Evolutionary conservation across 2,329 filamentous ascomycete genomes (phyloP).

Genomic region (Clonostachys rosea): DNA sequence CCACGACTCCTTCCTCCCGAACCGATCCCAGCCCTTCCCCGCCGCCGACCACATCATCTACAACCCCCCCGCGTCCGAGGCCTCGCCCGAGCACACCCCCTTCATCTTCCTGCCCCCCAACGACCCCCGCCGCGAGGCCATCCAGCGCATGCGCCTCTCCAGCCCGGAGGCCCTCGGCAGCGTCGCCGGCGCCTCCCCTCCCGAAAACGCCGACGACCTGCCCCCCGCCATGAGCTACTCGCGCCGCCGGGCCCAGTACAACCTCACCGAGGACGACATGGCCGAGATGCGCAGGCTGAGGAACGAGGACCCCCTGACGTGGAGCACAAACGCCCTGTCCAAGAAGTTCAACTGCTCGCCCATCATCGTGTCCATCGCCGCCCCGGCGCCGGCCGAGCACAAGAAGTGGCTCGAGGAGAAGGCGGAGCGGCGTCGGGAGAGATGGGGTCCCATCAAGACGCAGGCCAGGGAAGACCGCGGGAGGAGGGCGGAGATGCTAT

Average conservation of each 20-base stretch:
- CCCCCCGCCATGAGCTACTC: conserved; percentile 27
- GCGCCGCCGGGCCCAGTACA: conserved; percentile 34
- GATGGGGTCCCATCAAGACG: conserved; percentile 52
- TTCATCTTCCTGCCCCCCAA: conserved; percentile 58
- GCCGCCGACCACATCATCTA: conserved; percentile 42
- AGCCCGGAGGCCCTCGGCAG: conserved; percentile 1
- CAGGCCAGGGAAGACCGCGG: conserved; percentile 50
- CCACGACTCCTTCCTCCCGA: conserved; percentile 53
- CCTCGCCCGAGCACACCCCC: conserved; percentile 60
- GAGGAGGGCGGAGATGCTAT: conserved; percentile 48
- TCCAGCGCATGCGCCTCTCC: conserved; percentile 38
- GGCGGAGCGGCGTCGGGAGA: conserved; percentile 41
- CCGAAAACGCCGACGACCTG: conserved; percentile 14
- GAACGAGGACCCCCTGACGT: conserved; percentile 43
- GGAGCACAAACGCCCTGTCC: conserved; percentile 50
- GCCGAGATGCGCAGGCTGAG: conserved; percentile 55
- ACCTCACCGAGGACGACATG: conserved; percentile 51
- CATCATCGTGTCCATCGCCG: conserved; percentile 55
- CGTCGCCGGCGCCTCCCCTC: conserved; percentile 9
- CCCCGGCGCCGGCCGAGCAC: conserved; percentile 43
- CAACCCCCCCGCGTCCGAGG: conserved; percentile 49
- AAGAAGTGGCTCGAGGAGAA: conserved; percentile 35
- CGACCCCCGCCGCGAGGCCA: conserved; percentile 48
- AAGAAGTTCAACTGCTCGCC: conserved; percentile 49
- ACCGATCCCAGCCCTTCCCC: conserved; percentile 19